Conservation (phyloP, 495 filamentous ascomycete species). For the Jackrogersella minutella region DNA sequence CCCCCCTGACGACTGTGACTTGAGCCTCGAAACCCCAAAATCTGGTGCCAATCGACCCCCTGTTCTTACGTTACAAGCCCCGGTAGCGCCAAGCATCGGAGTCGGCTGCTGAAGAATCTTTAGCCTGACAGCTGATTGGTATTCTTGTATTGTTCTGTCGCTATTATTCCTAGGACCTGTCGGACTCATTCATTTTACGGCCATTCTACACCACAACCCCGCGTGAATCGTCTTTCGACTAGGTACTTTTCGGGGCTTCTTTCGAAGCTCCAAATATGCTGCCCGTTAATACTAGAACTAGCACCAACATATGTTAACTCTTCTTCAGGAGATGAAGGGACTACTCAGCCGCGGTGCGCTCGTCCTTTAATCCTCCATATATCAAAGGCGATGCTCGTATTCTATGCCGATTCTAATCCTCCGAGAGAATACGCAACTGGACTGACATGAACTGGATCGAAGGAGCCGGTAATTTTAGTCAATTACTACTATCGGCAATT, state of each 20-base stretch:
- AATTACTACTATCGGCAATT: slow-evolving; percentile 9
- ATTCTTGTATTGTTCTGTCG: no score
- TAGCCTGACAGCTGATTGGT: no score
- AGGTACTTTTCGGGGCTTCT: not conserved
- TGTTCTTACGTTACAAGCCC: slow-evolving; percentile 14
- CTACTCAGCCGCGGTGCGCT: slow-evolving; percentile 15
- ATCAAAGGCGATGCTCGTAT: slow-evolving; percentile 20
- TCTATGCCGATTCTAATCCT: slow-evolving; percentile 15
- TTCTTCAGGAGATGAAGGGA: slow-evolving; percentile 10
- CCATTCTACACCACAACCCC: no score
- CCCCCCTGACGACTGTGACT: slow-evolving; percentile 14
- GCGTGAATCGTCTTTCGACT: no score
- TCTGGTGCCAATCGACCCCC: not conserved
- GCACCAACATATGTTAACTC: not conserved
- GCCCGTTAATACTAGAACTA: not conserved
- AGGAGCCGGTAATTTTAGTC: slow-evolving; percentile 1
- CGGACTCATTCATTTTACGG: no score
- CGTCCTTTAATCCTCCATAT: slow-evolving; percentile 25
- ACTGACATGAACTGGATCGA: not conserved
- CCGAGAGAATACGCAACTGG: slow-evolving; percentile 5
- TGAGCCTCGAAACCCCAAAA: slow-evolving; percentile 24
- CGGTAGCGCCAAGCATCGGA: slow-evolving; percentile 25
- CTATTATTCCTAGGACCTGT: no score
- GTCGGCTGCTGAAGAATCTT: not conserved
- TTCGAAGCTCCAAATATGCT: not conserved